Conservation (phyloP, 371 early-diverging fungal genomes). For the Phascolomyces articulosus region DNA sequence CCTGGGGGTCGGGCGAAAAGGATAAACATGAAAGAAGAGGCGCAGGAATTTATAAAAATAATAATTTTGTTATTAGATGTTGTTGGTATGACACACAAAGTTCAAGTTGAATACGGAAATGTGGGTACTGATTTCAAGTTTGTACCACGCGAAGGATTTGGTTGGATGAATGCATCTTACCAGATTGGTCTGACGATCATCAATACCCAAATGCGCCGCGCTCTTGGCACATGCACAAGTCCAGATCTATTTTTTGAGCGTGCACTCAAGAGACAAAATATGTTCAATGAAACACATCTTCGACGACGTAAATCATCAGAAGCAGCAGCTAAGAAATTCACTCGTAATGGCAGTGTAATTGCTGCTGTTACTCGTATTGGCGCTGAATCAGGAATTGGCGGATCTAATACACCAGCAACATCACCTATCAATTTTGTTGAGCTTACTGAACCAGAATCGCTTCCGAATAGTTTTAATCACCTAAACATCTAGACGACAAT, state of each 20-base stretch:
- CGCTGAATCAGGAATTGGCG: constrained; percentile 20
- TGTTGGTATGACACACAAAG: constrained; percentile 86
- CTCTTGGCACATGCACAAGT: constrained; percentile 79
- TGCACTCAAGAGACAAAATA: constrained; percentile 31
- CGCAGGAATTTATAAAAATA: background rate
- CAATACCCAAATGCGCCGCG: constrained; percentile 73
- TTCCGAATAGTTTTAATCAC: background rate
- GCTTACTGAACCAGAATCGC: constrained; percentile 9
- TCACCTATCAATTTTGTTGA: constrained; percentile 12
- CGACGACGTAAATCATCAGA: constrained; percentile 19
- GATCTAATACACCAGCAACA: constrained; percentile 9
- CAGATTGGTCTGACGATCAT: constrained; percentile 84
- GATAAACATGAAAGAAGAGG: no score
- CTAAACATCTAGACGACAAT: background rate
- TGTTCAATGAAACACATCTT: constrained; percentile 12
- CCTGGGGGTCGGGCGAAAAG: no score
- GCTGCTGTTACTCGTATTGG: constrained; percentile 39
- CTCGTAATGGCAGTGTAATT: constrained; percentile 35
- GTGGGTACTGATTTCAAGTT: constrained; percentile 94
- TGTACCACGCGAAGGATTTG: constrained; percentile 96
- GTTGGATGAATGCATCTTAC: constrained; percentile 97
- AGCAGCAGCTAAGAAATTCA: constrained; percentile 35
- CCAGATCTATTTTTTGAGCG: constrained; percentile 72
- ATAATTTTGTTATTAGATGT: constrained; percentile 61
- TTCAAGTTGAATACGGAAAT: constrained; percentile 95